Evolutionary conservation across 2,329 filamentous ascomycete species (phyloP).

Genomic region (Fusarium sp.): DNA sequence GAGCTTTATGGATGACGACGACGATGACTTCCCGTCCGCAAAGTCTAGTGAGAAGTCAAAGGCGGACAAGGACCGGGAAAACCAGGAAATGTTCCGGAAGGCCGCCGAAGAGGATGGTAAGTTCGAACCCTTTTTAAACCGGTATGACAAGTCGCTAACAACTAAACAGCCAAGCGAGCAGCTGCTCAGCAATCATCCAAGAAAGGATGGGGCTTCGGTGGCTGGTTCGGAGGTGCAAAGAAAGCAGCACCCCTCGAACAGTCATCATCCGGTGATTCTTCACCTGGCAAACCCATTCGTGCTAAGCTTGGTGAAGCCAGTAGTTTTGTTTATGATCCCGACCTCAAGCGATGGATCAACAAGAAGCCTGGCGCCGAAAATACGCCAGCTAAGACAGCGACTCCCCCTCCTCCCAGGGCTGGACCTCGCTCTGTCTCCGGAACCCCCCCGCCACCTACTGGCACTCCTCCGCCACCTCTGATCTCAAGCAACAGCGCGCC

Average conservation of each 20-base stretch:
- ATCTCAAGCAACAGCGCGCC: constrained; percentile 52
- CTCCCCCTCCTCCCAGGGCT: constrained; percentile 83
- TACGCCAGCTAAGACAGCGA: constrained; percentile 69
- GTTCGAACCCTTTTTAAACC: constrained; percentile 39
- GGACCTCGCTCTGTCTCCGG: constrained; percentile 63
- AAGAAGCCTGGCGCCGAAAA: constrained; percentile 84
- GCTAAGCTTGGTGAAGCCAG: constrained; percentile 96
- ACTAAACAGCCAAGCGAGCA: constrained; percentile 69
- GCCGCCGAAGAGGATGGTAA: constrained; percentile 82
- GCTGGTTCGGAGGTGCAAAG: constrained; percentile 85
- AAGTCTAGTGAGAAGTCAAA: constrained; percentile 70
- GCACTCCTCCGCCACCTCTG: constrained; percentile 52
- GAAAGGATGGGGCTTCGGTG: constrained; percentile 83
- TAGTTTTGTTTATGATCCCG: constrained; percentile 92
- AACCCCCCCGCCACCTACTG: constrained; percentile 61
- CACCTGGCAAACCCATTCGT: constrained; percentile 77
- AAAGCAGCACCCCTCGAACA: constrained; percentile 56
- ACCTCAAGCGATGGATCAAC: constrained; percentile 98
- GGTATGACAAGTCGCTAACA: constrained; percentile 29
- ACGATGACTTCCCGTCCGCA: constrained; percentile 73
- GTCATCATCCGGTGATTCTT: constrained; percentile 52
- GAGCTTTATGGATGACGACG: constrained; percentile 84
- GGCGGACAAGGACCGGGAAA: constrained; percentile 79
- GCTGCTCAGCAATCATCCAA: constrained; percentile 62
- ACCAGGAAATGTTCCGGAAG: constrained; percentile 86